A percentile compares a stretch with the other conserved stretches of the same genome.
phyloP scores from a whole-genome alignment of 139 green algal species.

The Chloropicon primus region DNA sequence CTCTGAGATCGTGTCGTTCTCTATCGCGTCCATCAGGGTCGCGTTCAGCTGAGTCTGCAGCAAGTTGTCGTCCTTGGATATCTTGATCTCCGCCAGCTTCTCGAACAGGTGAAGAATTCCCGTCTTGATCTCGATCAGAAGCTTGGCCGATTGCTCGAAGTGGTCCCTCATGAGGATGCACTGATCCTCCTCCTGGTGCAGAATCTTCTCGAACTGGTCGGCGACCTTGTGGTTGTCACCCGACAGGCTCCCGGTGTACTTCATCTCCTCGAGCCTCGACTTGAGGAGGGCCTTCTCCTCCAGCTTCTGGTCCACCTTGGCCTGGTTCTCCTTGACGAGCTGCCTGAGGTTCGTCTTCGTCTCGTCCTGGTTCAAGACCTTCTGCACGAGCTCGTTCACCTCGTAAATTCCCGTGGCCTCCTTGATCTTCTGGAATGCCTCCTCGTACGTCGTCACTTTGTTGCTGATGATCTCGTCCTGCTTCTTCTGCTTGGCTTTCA shows the following conservation, averaged over 20 bases:
- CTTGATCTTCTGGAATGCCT: slow-evolving; percentile 30
- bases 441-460: slow-evolving; percentile 19
- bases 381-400: slow-evolving; percentile 16
- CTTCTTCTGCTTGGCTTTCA: background rate
- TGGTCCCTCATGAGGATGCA: slow-evolving; percentile 4
- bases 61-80: background rate
- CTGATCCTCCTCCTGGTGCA: slow-evolving; percentile 1
- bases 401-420: slow-evolving; percentile 23
- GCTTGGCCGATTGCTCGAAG: slow-evolving; percentile 13
- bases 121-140: slow-evolving; percentile 20
- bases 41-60: slow-evolving; percentile 4
- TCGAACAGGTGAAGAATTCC: slow-evolving; percentile 19
- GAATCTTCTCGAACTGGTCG: slow-evolving; percentile 21
- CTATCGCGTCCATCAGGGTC: slow-evolving; percentile 14
- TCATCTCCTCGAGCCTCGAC: slow-evolving; percentile 18
- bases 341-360: slow-evolving; percentile 21
- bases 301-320: slow-evolving; percentile 8
- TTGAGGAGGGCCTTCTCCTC: slow-evolving; percentile 4
- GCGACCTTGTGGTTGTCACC: slow-evolving; percentile 7
- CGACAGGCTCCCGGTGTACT: slow-evolving; percentile 10
- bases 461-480: slow-evolving; percentile 8
- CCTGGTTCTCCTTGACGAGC: slow-evolving; percentile 18
- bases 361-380: slow-evolving; percentile 27
- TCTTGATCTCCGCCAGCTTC: slow-evolving; percentile 20
- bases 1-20: slow-evolving; percentile 3